Evolutionary conservation across 2,329 filamentous ascomycete genomes (phyloP).

Genomic region (Pestalotiopsis sp.): DNA sequence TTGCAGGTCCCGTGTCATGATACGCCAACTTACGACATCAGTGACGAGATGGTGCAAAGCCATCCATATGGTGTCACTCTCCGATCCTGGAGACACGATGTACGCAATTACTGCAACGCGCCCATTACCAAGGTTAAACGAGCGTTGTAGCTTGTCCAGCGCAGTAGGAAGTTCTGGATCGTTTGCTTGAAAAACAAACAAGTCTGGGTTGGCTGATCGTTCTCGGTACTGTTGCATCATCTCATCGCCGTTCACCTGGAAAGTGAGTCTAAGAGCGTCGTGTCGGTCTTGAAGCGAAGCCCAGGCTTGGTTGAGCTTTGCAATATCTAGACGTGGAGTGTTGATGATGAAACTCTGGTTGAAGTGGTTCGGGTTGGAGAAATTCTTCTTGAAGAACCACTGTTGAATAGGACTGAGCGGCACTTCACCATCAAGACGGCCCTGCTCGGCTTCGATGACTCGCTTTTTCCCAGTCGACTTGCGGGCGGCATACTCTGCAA

Average conservation of each 20-base stretch:
- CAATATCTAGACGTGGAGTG: background rate
- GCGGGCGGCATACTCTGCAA: background rate
- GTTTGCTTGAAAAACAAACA: background rate
- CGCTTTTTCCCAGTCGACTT: background rate
- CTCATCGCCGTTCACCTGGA: background rate
- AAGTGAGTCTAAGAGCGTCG: background rate
- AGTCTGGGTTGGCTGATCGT: background rate
- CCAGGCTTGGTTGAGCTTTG: background rate
- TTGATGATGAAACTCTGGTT: constrained; percentile 1
- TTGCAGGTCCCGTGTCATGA: background rate
- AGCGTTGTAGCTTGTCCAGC: background rate
- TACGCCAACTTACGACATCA: background rate
- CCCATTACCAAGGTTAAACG: background rate
- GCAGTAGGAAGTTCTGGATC: background rate
- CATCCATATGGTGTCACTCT: background rate
- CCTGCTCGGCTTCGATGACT: background rate
- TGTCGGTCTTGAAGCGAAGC: background rate
- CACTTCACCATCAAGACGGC: background rate
- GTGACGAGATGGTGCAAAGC: background rate
- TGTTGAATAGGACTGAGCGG: background rate
- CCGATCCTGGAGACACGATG: background rate
- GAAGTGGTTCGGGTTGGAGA: background rate
- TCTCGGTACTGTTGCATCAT: background rate
- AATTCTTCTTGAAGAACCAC: background rate
- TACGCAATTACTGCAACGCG: background rate